phyloP scores from a whole-genome alignment of 805 yeast species.

The Ogataea zsoltii region DNA sequence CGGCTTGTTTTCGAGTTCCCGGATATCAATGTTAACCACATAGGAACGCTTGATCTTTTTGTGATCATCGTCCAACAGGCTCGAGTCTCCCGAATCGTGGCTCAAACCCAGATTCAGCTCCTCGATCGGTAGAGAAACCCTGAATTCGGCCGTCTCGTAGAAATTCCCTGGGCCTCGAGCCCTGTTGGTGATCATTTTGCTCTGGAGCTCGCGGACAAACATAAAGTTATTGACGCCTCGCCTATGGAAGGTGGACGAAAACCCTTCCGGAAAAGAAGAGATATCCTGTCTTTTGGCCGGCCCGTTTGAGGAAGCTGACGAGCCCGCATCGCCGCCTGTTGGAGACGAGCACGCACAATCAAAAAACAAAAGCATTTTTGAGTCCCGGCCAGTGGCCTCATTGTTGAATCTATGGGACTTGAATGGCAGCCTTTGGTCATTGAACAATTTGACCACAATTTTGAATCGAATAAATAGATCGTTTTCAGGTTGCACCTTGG shows the following conservation, averaged over 20 bases:
- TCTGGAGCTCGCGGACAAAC: slow-evolving; percentile 52
- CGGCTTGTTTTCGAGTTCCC: slow-evolving; percentile 40
- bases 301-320: neutral
- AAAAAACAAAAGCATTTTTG: slow-evolving; percentile 34
- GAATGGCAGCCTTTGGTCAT: slow-evolving; percentile 29
- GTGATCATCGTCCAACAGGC: slow-evolving; percentile 17
- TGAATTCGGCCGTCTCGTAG: slow-evolving; percentile 42
- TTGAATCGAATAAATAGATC: slow-evolving; percentile 31
- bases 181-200: slow-evolving; percentile 44
- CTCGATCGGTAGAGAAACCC: slow-evolving; percentile 42
- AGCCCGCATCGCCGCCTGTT: slow-evolving; percentile 16
- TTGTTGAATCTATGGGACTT: slow-evolving; percentile 31
- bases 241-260: slow-evolving; percentile 49
- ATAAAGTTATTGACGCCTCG: slow-evolving; percentile 50
- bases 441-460: slow-evolving; percentile 26
- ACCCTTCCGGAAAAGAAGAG: slow-evolving; percentile 47
- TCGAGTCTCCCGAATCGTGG: slow-evolving; percentile 16
- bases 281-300: slow-evolving; percentile 25
- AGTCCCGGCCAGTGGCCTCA: slow-evolving; percentile 31
- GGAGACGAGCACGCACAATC: slow-evolving; percentile 28
- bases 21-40: slow-evolving; percentile 43
- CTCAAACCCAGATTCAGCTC: slow-evolving; percentile 26
- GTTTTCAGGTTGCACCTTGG: slow-evolving; percentile 26
- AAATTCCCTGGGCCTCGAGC: slow-evolving; percentile 27
- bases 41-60: slow-evolving; percentile 38